A percentile compares a stretch with the other conserved stretches of the same genome.
Conservation (phyloP, 768 basidiomycete genomes). For the Auricularia cornea region DNA sequence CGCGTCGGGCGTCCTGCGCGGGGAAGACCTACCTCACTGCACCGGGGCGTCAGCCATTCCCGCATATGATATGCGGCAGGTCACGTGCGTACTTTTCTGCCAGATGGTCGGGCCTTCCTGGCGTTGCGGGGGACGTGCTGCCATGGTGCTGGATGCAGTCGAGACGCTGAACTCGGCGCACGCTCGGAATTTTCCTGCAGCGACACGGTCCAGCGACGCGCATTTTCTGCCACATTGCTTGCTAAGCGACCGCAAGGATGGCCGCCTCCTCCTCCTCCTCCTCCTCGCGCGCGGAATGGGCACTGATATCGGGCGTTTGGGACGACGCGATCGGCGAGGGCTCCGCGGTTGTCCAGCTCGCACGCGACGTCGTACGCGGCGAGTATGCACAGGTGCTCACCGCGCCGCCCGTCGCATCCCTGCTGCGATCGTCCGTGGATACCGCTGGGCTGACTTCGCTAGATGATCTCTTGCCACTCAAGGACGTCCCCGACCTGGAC, state of each 20-base stretch:
- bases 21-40: neutral
- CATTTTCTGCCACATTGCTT: neutral
- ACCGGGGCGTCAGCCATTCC: neutral
- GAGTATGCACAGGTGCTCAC: slow-evolving; percentile 29
- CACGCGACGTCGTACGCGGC: slow-evolving; percentile 22
- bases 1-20: neutral
- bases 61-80: neutral
- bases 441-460: neutral
- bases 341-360: slow-evolving; percentile 11
- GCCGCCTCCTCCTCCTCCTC: neutral
- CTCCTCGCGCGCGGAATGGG: slow-evolving; percentile 1
- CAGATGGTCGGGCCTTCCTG: neutral
- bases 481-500: neutral
- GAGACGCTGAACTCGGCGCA: neutral
- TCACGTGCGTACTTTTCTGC: neutral
- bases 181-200: neutral
- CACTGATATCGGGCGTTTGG: slow-evolving; percentile 3
- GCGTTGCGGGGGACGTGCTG: neutral
- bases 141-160: neutral
- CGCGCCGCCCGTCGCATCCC: slow-evolving; percentile 25
- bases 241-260: neutral
- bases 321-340: neutral
- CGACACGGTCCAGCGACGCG: neutral
- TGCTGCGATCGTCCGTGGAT: slow-evolving; percentile 21
- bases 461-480: neutral